A percentile compares a stretch with the other conserved stretches of the same genome.
Evolutionary conservation across 257 asterid species (phyloP).

Genomic region (Rehmannia glutinosa): DNA sequence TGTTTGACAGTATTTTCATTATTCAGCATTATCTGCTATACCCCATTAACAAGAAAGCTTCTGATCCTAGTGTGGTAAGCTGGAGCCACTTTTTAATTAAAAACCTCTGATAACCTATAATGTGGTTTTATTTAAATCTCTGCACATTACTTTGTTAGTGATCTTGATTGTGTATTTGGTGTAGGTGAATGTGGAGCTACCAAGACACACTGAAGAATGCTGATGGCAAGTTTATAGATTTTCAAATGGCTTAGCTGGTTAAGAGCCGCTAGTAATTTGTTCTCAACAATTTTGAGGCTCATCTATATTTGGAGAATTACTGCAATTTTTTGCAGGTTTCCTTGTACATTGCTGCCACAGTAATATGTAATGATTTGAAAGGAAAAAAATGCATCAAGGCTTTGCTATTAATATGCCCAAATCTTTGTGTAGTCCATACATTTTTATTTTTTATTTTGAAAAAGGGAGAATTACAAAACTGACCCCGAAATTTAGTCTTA

Average conservation of each 20-base stretch:
- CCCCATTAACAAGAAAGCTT: conserved; percentile 23
- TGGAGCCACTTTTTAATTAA: conserved; percentile 38
- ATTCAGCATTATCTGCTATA: conserved; percentile 70
- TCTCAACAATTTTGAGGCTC: neutral
- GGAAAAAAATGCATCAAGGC: neutral
- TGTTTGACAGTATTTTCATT: conserved; percentile 67
- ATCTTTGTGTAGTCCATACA: too few relatives aligned
- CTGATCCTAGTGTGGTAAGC: conserved; percentile 40
- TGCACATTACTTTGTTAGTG: too few relatives aligned
- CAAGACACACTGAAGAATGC: conserved; percentile 28
- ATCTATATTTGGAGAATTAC: neutral
- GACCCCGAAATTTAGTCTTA: too few relatives aligned
- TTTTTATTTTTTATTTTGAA: too few relatives aligned
- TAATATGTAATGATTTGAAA: too few relatives aligned
- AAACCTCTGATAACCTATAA: too few relatives aligned
- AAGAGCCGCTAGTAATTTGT: neutral
- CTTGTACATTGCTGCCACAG: neutral
- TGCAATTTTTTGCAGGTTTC: neutral
- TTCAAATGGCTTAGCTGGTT: neutral
- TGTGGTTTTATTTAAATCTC: too few relatives aligned
- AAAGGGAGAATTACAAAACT: too few relatives aligned
- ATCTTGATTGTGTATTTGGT: neutral
- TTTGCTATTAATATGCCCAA: too few relatives aligned
- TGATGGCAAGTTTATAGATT: neutral
- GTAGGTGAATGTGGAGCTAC: conserved; percentile 28